Conservation (phyloP, 352 stramenopile species). For the Thraustochytrium sp. region DNA sequence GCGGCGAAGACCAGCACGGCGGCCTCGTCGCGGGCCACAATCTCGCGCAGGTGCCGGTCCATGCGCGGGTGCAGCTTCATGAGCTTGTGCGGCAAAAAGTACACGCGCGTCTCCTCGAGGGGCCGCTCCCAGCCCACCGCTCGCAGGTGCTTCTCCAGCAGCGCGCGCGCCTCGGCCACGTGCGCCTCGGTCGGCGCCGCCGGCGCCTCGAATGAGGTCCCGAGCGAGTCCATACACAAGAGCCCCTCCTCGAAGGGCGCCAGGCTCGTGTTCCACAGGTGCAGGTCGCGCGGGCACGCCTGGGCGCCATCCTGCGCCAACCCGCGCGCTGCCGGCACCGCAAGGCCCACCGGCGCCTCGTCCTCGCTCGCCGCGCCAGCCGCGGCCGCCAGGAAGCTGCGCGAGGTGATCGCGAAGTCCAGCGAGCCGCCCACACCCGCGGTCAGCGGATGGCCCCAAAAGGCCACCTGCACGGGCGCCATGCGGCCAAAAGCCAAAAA, state of each 20-base stretch:
- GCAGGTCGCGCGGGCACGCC: neutral
- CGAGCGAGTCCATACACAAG: neutral
- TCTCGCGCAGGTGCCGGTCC: neutral
- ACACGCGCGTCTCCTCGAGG: neutral
- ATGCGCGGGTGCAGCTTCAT: constrained; percentile 36
- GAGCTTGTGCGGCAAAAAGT: constrained; percentile 31
- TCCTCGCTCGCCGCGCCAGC: neutral
- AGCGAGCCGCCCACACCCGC: neutral
- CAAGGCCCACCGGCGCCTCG: neutral
- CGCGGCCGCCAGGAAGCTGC: neutral
- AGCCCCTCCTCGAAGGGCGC: neutral
- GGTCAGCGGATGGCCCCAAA: constrained; percentile 29
- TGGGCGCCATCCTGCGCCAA: neutral
- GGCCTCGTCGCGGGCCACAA: neutral
- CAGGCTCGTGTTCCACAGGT: neutral
- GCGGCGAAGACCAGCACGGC: neutral
- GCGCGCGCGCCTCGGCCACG: neutral
- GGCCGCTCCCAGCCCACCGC: neutral
- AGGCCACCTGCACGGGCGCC: constrained; percentile 56
- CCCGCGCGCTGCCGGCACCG: neutral
- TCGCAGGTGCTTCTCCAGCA: neutral
- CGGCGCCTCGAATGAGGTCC: neutral
- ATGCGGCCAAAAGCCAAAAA: constrained; percentile 67
- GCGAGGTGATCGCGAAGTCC: neutral
- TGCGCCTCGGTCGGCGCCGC: neutral